These are phyloP conservation scores for Avena atlantica DNA, from an alignment of 176 grass and related monocot species.

Conservation along the genomic window DNA sequence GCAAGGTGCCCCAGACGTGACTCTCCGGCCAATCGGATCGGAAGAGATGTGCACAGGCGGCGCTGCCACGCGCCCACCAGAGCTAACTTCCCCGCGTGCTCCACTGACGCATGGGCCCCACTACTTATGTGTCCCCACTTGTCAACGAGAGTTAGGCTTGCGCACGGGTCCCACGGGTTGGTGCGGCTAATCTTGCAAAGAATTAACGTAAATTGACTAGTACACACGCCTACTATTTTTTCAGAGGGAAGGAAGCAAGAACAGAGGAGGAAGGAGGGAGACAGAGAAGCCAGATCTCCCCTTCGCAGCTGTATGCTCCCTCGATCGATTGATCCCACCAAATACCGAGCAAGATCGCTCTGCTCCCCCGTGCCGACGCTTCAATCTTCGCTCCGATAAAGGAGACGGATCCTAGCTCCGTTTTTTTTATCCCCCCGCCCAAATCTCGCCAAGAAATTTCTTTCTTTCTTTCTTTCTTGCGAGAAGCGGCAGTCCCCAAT, in stretches of 20 bases:
- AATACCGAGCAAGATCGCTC: constrained; percentile 23
- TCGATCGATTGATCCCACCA: background rate
- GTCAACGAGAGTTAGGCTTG: fast-evolving
- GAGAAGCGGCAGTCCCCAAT: background rate
- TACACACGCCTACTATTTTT: background rate
- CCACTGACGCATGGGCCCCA: no score
- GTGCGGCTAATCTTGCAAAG: background rate
- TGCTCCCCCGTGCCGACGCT: background rate
- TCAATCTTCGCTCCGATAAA: background rate
- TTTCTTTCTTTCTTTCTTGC: background rate
- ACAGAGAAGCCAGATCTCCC: constrained; percentile 40
- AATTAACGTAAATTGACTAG: constrained; percentile 51
- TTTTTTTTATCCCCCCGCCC: background rate
- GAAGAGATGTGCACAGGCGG: no score
- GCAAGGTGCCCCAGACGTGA: no score
- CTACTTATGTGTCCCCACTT: background rate
- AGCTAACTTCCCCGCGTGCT: no score
- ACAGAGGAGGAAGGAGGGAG: background rate
- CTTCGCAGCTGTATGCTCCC: background rate
- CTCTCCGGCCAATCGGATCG: no score
- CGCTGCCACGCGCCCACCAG: no score
- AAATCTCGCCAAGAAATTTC: constrained; percentile 17
- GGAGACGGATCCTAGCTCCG: background rate
- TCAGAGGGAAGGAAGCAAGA: constrained; percentile 30
- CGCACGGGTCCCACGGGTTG: background rate